Conservation (phyloP, 208 protist genomes). For the Blastocrithidia nonstop region DNA sequence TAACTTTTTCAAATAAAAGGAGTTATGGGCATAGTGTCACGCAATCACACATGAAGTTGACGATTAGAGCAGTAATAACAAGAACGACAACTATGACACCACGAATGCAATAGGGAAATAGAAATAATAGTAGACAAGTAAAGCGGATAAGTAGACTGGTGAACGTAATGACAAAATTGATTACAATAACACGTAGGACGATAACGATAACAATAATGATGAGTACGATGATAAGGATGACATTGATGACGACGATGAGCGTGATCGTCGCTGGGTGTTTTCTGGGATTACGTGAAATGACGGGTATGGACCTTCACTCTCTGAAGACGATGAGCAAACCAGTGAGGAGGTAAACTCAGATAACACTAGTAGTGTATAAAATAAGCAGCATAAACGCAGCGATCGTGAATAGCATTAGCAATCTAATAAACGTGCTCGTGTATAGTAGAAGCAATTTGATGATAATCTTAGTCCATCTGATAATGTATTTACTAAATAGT, state of each 20-base stretch:
- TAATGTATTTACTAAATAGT: no score
- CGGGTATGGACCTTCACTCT: conserved; percentile 42
- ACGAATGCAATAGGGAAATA: no score
- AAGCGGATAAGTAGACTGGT: no score
- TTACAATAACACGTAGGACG: not conserved
- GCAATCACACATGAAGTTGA: conserved; percentile 12
- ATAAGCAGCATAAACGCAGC: conserved; percentile 13
- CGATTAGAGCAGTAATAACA: conserved; percentile 7
- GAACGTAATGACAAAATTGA: not conserved
- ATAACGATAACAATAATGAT: conserved; percentile 8
- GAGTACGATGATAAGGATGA: conserved; percentile 6
- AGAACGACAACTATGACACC: conserved; percentile 3
- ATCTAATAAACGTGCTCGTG: no score
- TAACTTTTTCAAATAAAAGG: conserved; percentile 61
- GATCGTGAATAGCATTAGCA: no score
- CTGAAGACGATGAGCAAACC: conserved; percentile 6
- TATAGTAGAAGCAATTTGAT: no score
- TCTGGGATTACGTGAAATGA: conserved; percentile 66
- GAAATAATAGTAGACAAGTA: no score
- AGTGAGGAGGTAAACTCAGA: conserved; percentile 5
- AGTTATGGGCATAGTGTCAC: conserved; percentile 46
- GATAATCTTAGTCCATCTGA: no score
- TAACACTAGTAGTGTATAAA: conserved; percentile 3
- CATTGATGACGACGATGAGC: conserved; percentile 1
- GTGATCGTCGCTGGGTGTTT: conserved; percentile 28